Base-by-base conservation (phyloP, 129 eudicot species). In the Kitagawia praeruptora region DNA sequence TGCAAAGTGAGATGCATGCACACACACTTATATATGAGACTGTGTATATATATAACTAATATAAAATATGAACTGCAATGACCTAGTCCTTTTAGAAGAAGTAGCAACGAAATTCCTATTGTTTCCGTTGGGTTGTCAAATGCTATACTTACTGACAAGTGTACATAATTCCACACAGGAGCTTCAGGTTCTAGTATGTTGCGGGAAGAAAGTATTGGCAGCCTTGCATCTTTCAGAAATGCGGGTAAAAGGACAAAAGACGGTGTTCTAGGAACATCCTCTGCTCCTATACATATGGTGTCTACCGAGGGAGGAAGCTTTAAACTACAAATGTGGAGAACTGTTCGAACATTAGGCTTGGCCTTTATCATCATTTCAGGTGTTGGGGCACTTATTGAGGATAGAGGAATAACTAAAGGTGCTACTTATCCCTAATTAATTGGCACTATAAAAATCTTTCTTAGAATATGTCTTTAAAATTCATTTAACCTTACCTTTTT, bases 351-450 rank as follows among this genome's bases (percentile, higher is more conserved):
- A 75, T 56, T 96, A 67, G 98, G 95, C 66, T 8, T 92, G 87
- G 91, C 86, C 81, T 92, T 96, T 88, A 84, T 96, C 76, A 31
- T 92, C 48, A 89, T 96, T 74, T 96, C 98, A 37, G 99, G 99
- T 39, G 80, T 86, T 54, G 98, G 97, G 14, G 97, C 99, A 31
- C 91, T 96, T 46, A 85, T 96, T 51, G 99, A 96, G 84, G 97
- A 92, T 85, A 89, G 95, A 85, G 99, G 97, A 83, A 96, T 96
- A 75, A 90, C 91, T 80, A 96, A 92, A 96, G 99, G 99, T 96
- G 69, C 23, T 70, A 9, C 1, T 13, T 27, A 67, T 38, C 1
- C 5, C 27, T 18, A 8, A 63, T 66, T 10, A 13, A 28, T 12
- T 66, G 71, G 18, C 27, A 66, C 69, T 56, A 21, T 61, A 40